Conservation (phyloP, 208 protist species). For the Leishmania arabica region DNA sequence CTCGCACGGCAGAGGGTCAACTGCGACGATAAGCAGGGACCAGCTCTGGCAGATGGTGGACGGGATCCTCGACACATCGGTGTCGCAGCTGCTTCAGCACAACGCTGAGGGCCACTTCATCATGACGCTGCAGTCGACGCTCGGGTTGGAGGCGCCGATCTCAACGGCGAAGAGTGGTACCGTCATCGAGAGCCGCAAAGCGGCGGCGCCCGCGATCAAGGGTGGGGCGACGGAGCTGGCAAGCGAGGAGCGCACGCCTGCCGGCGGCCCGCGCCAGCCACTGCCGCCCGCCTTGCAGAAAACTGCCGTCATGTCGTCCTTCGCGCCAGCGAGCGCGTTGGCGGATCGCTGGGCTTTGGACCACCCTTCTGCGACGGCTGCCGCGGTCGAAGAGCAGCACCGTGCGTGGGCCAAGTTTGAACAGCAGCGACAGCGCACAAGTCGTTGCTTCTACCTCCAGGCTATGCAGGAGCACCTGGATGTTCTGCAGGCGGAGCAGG, state of each 20-base stretch:
- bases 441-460: slow-evolving; percentile 19
- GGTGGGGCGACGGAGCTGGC: not conserved
- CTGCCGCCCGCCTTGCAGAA: not conserved
- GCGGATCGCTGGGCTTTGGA: slow-evolving; percentile 46
- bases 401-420: slow-evolving; percentile 37
- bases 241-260: not conserved
- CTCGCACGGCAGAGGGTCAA: not conserved
- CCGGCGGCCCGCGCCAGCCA: not conserved
- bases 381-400: slow-evolving; percentile 35
- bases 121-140: slow-evolving; percentile 30
- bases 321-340: slow-evolving; percentile 1
- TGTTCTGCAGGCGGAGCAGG: slow-evolving; percentile 18
- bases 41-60: slow-evolving; percentile 52
- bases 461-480: slow-evolving; percentile 41
- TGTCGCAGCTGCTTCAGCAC: slow-evolving; percentile 43
- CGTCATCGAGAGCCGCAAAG: slow-evolving; percentile 21
- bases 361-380: slow-evolving; percentile 25
- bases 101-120: slow-evolving; percentile 50
- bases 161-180: slow-evolving; percentile 19
- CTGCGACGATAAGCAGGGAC: slow-evolving; percentile 5
- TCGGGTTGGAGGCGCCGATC: slow-evolving; percentile 9
- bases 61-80: slow-evolving; percentile 39
- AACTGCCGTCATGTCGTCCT: not conserved
- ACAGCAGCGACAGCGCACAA: slow-evolving; percentile 24
- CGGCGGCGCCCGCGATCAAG: not conserved